Base-by-base conservation (phyloP, 192 early-diverging fungal species). In the Thamnidium elegans region DNA sequence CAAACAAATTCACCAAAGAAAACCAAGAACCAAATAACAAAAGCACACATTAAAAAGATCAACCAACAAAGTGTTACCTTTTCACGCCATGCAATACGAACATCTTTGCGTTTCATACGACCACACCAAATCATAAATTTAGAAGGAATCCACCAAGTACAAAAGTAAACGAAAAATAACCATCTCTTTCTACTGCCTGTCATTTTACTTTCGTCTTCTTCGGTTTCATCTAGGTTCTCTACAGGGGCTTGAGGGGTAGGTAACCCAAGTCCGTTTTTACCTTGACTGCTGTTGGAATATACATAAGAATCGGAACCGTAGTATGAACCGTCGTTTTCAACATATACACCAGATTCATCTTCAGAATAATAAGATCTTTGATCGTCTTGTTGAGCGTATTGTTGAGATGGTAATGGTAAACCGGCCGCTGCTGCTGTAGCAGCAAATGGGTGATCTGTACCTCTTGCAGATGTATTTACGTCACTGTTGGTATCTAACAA, bases 21-120 rank as follows among this genome's bases (percentile, higher is more conserved):
- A 21, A 95, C 80, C 63, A 98, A 90, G 71, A 94, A 92, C 77
- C 96, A 98, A 26, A 96, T 80, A 42, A 94, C 80, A 39, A 88
- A 60, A 4, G 71, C 85, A 56, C 90, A 95, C 71, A 93, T 72
- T 23, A 94, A 69, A 56, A 90, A 81, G 55, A 98, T 94, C 58
- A 97, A 71, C 55, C 93, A 69, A 75, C 92, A 94, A 10, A 98
- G 79, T 3, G 89, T 79, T 1, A 90, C 81, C 77, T 98, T 98
- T 74, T 98, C 96, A 55, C 95, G 86, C 94, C 93, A 98, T 6
- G 95, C 95, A 90, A 95, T 92, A 47, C 86, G 91, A 48, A 98
- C 83, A 74, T 98, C 94, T 61, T 90, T 85, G 30, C 94, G 88
- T 76, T 90, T 92, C 91, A 96, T 91, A 58, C 79, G 75, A 56